Evolutionary conservation across 495 filamentous ascomycete genomes (phyloP), one percentile per base, ranked within the genome.

Genomic region (Viridothelium virens): DNA sequence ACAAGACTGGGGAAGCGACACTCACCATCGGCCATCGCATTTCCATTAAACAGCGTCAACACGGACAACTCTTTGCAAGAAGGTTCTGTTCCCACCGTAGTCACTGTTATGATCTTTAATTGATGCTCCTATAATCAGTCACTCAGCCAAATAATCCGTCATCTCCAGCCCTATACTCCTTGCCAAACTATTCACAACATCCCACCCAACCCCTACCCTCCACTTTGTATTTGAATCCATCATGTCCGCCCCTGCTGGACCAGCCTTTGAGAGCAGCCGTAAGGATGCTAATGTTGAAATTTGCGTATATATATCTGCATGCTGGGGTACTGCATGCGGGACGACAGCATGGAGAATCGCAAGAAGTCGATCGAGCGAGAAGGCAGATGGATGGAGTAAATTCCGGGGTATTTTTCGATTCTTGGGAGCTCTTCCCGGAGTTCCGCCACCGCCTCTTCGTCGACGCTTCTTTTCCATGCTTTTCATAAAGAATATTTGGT

Each of bases 401-500:
- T 89, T 81, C 69, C 89, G 79, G 12, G 86, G 81, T 41, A 90
- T 89, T 75, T 77, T 69, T 38, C 72, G 71, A 37, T 72, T 66
- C 63, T 76, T 70, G 11, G 59, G 44, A 62, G 74, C 63, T 68
- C 71, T 72, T 18, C 66, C 64, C 12, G 70, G 63, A 1, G 79
- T 76, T 16, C 65, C 71, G 16, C 72, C 75, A 39, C 77, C 75
- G 7, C 79, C 74, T 41, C 75, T 75, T 67, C 79, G 79, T 33
- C 79, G 77, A 38, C 80, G 79, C 69, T 80, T 80, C 63, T 80
- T 84, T 3, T 89, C 85, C 64, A 86, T 85, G 72, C 85, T 83
- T 65, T 92, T 95, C 64, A 88, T 92, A 80, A 98, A 97, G 72
- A 92, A 87, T 38, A 86, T 82, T 1, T 85, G 81, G 75, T 98